phyloP scores from a whole-genome alignment of 192 early-diverging fungal genomes.

The Umbelopsis vinacea region DNA sequence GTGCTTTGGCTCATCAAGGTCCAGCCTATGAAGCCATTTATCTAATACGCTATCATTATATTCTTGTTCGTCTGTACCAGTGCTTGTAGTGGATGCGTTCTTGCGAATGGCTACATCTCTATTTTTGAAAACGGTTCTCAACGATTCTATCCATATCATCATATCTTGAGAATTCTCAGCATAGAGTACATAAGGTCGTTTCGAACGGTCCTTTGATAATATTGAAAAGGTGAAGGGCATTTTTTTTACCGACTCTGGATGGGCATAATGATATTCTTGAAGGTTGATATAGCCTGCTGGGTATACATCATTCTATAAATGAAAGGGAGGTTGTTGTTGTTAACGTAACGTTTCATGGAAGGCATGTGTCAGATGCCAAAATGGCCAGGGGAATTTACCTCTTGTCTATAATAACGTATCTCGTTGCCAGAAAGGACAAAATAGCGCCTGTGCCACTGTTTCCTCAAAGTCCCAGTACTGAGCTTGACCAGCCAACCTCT shows the following conservation, averaged over 20 bases:
- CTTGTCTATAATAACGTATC: conserved; percentile 25
- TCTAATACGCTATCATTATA: conserved; percentile 16
- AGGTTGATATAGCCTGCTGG: conserved; percentile 21
- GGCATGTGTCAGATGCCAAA: neutral
- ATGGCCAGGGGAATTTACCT: conserved; percentile 10
- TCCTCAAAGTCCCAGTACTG: conserved; percentile 18
- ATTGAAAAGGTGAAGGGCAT: conserved; percentile 13
- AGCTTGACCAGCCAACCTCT: conserved; percentile 21
- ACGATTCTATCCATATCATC: conserved; percentile 18
- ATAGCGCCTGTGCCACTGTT: conserved; percentile 16
- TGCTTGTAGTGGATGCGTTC: neutral
- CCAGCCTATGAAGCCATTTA: conserved; percentile 30
- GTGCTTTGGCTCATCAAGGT: conserved; percentile 3
- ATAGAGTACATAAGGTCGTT: conserved; percentile 4
- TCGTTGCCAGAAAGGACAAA: conserved; percentile 19
- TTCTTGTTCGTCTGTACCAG: neutral
- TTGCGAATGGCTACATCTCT: neutral
- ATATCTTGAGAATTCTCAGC: conserved; percentile 18
- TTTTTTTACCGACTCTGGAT: neutral
- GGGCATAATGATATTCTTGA: conserved; percentile 9
- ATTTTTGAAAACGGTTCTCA: conserved; percentile 7
- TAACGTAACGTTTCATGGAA: neutral
- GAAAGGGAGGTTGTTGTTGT: neutral
- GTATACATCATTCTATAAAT: conserved; percentile 14
- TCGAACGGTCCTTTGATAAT: neutral